Base-by-base conservation (phyloP, 176 grass and related monocot species). In the Tillandsia leiboldiana region DNA sequence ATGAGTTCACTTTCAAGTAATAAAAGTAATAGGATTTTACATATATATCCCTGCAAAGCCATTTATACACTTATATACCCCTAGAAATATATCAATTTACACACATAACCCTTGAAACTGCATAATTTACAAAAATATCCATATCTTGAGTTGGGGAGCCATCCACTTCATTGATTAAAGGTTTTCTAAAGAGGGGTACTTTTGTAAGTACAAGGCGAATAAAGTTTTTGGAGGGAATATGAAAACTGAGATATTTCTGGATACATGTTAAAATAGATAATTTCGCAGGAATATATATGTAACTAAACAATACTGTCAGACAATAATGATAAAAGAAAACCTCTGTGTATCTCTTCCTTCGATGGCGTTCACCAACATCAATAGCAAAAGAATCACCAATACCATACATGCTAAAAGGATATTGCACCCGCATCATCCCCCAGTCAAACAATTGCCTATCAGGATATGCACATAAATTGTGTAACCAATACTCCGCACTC, bases 391-490 rank as follows among this genome's bases (percentile, higher is more conserved):
- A 75, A 76, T 99, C 94, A 77, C 94, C 94, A 82, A 86, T 88
- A 27, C 89, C 90, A 78, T 87, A 99, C 82, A 99, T 99, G 72
- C 70, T 77, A 83, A 78, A 92, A 79, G 94, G 86, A 79, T 92
- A 88, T 64, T 66, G 77, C 71, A 93, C 73, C 54, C 87, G 82
- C 94, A 93, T 99, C 89, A 93, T 87, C 70, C 94, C 90, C 94
- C 94, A 99, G 63, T 99, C 94, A 85, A 85, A 99, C 56, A 99
- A 78, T 72, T 90, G 94, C 48, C 63, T 90, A 51, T 99, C 90
- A 49, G 94, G 94, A 73, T 88, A 64, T 51, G 84, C 85, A 79
- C 94, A 93, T 82, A 87, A 90, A 64, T 90, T 80, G 48, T 87
- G 80, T 78, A 99, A 73, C 86, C 87, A 90, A 64, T 90, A 93